Percentiles rank a stretch among this genome's conserved stretches.
These are phyloP conservation scores for Cadophora sp. DNA, from an alignment of 2,329 filamentous ascomycete species.

Conservation along the genomic window DNA sequence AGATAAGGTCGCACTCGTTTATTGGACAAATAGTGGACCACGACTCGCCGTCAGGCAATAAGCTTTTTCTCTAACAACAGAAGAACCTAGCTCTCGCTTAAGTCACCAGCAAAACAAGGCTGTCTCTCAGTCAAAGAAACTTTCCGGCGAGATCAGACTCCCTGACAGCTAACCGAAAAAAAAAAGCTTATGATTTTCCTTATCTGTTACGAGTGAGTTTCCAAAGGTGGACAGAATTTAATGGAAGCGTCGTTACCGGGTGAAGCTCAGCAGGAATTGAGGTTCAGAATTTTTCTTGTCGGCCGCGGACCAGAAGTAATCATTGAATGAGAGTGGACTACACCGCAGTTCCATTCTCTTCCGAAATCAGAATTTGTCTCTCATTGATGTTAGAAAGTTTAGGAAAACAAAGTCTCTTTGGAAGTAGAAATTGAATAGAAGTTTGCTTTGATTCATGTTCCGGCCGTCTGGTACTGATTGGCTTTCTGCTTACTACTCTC, in stretches of 20 bases:
- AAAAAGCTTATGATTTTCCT: background rate
- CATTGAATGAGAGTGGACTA: no score
- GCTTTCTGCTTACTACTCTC: background rate
- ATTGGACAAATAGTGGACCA: background rate
- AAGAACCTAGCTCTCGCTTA: background rate
- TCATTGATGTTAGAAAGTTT: no score
- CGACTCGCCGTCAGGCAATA: background rate
- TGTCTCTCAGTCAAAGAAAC: background rate
- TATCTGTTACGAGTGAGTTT: background rate
- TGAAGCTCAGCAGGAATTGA: background rate
- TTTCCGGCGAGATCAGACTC: background rate
- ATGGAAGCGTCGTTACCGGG: background rate
- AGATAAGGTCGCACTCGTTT: background rate
- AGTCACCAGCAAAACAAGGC: background rate
- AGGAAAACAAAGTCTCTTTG: no score
- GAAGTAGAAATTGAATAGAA: no score
- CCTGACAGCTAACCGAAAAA: background rate
- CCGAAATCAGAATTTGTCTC: no score
- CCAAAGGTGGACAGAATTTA: background rate
- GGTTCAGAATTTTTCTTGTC: background rate
- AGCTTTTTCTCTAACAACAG: background rate
- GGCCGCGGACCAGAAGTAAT: no score
- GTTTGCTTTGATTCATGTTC: no score
- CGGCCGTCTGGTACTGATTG: no score
- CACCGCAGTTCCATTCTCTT: no score